Evolutionary conservation across 306 rosid species (phyloP), one percentile per base, ranked within the genome.

Genomic region (Crotalaria pallida): DNA sequence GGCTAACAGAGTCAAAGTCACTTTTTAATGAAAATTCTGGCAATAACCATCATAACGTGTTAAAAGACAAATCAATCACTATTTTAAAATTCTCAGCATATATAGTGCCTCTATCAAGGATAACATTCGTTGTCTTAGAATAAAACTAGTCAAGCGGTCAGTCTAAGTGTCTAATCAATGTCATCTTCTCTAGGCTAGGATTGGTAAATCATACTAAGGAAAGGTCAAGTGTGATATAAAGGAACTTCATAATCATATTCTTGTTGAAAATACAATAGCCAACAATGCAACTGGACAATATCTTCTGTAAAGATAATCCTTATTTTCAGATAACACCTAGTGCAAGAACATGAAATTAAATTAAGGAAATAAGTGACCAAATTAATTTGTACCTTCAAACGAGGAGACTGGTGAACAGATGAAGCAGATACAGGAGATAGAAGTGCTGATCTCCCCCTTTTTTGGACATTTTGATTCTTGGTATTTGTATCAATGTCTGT

Each of bases 381-480:
- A 24, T 63, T 44, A 43, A 56, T 66, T 71, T 74, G 48, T 79
- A 90, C 96, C 96, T 58, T 62, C 40, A 83, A 77, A 62, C 85
- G 92, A 56, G 85, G 86, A 73, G 97, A 85, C 62, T 83, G 84
- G n/a, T 88, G 88, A 81, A 82, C 72, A 76, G 84, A 86, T 43
- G 78, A 34, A 19, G 86, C 83, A 66, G 91, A 88, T 56, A 76
- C 85, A 13, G 88, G 83, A 75, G 93, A 85, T 48, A 52, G 69
- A 24, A 64, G 24, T 34, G 64, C 49, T 50, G 84, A 69, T 40
- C 66, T 80, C 56, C 16, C 29, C 36, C 73, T 75, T 82, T 76
- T 87, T 61, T 75, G 86, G 55, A 57, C 40, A 49, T 63, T 34
- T 24, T 24, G 74, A 66, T 83, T 87, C 81, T 81, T 85, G 48